These are phyloP conservation scores for Thielaviopsis populi DNA, from an alignment of 2,329 filamentous ascomycete genomes.

Conservation along the genomic window DNA sequence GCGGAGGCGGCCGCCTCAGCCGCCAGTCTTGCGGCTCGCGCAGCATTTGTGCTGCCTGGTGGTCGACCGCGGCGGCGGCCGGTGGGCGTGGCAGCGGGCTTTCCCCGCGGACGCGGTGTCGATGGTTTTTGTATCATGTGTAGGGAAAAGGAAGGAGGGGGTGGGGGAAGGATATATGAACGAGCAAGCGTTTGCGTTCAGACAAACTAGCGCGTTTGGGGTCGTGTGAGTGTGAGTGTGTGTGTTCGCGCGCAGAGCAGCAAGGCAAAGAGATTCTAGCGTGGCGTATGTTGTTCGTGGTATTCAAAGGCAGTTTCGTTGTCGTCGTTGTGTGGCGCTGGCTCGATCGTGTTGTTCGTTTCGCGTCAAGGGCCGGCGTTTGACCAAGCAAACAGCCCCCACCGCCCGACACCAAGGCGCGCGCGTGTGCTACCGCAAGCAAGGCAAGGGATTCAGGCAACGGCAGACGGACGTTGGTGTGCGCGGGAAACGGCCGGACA, in stretches of 20 bases:
- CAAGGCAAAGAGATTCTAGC: too few relatives aligned
- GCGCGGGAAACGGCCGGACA: background rate
- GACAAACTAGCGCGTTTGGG: too few relatives aligned
- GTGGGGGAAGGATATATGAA: background rate
- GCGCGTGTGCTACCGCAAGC: background rate
- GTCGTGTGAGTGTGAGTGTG: too few relatives aligned
- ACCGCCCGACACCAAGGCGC: background rate
- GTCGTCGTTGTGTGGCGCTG: background rate
- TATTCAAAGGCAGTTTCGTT: too few relatives aligned
- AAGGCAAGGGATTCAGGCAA: background rate
- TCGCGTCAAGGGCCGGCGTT: background rate
- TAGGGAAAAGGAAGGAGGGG: background rate
- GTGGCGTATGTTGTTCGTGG: too few relatives aligned
- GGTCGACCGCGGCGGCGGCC: slow-evolving; percentile 35
- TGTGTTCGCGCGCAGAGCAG: too few relatives aligned
- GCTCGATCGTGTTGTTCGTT: background rate
- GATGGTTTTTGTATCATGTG: slow-evolving; percentile 15
- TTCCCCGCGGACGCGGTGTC: slow-evolving; percentile 25
- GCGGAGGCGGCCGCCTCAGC: slow-evolving; percentile 21
- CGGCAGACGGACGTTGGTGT: background rate
- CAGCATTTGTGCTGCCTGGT: slow-evolving; percentile 29
- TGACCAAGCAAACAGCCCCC: slow-evolving; percentile 1
- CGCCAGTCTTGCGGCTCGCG: slow-evolving; percentile 27
- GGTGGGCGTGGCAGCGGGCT: slow-evolving; percentile 25
- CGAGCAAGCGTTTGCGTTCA: background rate